Base-by-base conservation (phyloP, 2,329 filamentous ascomycete genomes). In the Rosellinia necatrix region DNA sequence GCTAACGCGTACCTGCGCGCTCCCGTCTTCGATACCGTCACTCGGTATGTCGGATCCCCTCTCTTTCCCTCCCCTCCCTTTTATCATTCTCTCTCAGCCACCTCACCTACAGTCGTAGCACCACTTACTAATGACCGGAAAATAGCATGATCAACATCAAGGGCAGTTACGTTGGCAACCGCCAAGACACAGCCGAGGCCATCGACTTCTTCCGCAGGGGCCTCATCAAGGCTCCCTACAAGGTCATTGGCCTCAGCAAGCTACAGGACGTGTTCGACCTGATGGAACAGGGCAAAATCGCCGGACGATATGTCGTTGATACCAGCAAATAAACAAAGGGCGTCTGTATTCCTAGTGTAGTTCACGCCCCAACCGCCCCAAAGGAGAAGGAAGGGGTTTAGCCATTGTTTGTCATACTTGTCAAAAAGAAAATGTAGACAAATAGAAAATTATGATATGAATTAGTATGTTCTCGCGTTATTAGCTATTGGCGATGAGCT, bases 151-250 rank as follows among this genome's bases (percentile, higher is more conserved):
- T 97, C 78, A 87, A 76, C 67, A 97, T 97, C 81, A 90, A 90
- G 79, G 92, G 92, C 58, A 91, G 87, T 66, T 97, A 97, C 72
- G 93, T 97, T 64, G 93, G 93, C 55, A 97, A 96, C 79, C 85
- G 93, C 64, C 86, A 89, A 71, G 93, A 97, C 72, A 88, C 87
- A 1, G 84, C 87, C 49, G 93, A 97, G 79, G 92, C 93, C 2
- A 80, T 97, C 60, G 92, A 97, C 64, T 97, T 97, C 79, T 97
- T 85, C 80, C 78, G 82, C 54, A 82, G 89, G 19, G 93, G 93
- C 13, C 76, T 96, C 62, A 92, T 97, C 81, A 88, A 91, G 71
- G 86, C 87, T 4, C 93, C 93, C 6, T 94, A 83, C 84, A 96
- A 96, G 87, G 83, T 84, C 6, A 86, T 91, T 49, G 91, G 91